Evolutionary conservation across 2,329 filamentous ascomycete species (phyloP), one percentile per base, ranked within the genome.

Genomic region (Aspergillus thermomutatus): DNA sequence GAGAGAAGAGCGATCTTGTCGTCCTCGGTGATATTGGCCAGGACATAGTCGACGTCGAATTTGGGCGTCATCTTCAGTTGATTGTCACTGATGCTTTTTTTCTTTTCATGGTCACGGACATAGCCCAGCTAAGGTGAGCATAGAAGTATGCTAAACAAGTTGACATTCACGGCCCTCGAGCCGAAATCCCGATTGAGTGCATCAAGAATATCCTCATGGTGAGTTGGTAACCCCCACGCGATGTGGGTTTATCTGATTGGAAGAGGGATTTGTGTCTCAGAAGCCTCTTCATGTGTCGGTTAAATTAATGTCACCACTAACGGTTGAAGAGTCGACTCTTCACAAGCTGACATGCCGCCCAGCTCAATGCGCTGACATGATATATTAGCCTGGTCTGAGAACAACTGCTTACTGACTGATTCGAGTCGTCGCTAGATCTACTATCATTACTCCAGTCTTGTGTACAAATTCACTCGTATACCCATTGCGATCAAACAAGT

Each of bases 1-100:
- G 63, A 64, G 37, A 65, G 54, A 51, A 65, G 59, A 23, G 63
- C 60, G 28, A 65, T 63, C 51, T 65, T 65, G 41, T 65, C 60
- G 10, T 60, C 54, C 50, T 61, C 60, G 50, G 40, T 56, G 25
- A 65, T 57, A 28, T 59, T 56, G 2, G 55, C 47, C n/a, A 65
- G 55, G 19, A 65, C 61, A 57, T 64, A 47, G 5, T 64, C 63
- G 28, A 65, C 55, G 49, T 65, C 60, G 26, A 65, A 63, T 50
- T 34, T 53, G 19, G 52, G n/a, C 0, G 52, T 17, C 59, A 61
- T 61, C n/a, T 28, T 60, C 31, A 17, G 57, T 37, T 4, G n/a
- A n/a, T 45, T 9, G 41, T 45, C 3, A 19, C 21, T 3, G 19
- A 45, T 45, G 19, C n/a, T 19, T 45, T 6, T 21, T 23, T 43